Conservation (phyloP, 805 yeast genomes). For the Maudiozyma bulderi region DNA sequence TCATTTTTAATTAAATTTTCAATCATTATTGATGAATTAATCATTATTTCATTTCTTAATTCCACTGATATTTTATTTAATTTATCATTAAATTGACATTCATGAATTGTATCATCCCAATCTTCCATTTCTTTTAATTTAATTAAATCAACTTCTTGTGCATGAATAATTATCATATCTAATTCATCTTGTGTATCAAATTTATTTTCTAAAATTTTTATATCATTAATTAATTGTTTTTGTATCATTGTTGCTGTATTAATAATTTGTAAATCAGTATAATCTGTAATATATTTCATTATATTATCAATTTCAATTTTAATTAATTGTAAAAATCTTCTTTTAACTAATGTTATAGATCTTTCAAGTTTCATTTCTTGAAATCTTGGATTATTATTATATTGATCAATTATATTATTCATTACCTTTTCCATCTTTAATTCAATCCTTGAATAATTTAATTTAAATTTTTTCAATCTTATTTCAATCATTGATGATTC, state of each 20-base stretch:
- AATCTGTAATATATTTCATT: conserved; percentile 12
- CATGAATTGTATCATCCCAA: conserved; percentile 41
- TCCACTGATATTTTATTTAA: conserved; percentile 37
- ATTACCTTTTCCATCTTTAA: conserved; percentile 35
- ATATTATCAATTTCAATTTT: conserved; percentile 31
- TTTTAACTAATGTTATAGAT: conserved; percentile 31
- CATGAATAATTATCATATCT: conserved; percentile 37
- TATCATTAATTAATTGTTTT: conserved; percentile 34
- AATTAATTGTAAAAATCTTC: conserved; percentile 35
- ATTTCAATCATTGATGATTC: conserved; percentile 37
- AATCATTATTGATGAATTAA: conserved; percentile 45
- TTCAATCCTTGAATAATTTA: conserved; percentile 32
- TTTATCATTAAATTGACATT: conserved; percentile 33
- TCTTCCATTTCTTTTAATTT: conserved; percentile 43
- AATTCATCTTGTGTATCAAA: conserved; percentile 45
- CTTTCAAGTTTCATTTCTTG: conserved; percentile 36
- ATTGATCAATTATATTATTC: conserved; percentile 32
- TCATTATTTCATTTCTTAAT: conserved; percentile 44
- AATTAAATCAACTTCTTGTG: conserved; percentile 34
- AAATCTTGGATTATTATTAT: conserved; percentile 34
- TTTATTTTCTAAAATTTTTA: conserved; percentile 42
- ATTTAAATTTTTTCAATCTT: conserved; percentile 29
- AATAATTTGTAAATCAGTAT: conserved; percentile 14
- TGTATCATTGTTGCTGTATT: conserved; percentile 19
- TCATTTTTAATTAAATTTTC: conserved; percentile 36